A percentile compares a stretch with the other conserved stretches of the same genome.
phyloP scores from a whole-genome alignment of 257 asterid genomes.

The Phtheirospermum japonicum region DNA sequence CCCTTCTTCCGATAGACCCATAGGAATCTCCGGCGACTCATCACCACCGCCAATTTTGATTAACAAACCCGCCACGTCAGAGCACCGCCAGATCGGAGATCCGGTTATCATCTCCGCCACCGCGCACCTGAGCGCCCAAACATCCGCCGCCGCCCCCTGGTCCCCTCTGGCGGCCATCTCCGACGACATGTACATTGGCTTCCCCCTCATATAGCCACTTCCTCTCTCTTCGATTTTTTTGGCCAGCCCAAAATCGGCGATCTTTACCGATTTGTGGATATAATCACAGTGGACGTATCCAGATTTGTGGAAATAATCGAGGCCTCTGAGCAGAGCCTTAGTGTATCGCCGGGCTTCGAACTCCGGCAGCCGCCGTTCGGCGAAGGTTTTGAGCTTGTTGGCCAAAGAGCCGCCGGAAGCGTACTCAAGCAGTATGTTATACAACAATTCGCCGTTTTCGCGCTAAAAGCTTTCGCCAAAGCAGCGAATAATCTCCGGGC shows the following conservation, averaged over 20 bases:
- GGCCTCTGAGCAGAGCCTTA: slow-evolving; percentile 36
- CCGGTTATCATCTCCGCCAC: too few species aligned
- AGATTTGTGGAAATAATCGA: too few species aligned
- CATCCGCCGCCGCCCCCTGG: too few species aligned
- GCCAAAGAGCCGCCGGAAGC: slow-evolving; percentile 44
- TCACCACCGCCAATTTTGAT: too few species aligned
- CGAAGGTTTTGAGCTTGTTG: slow-evolving; percentile 24
- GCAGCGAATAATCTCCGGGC: slow-evolving; percentile 41
- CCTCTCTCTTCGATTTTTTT: slow-evolving; percentile 22
- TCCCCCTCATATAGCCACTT: slow-evolving; percentile 34
- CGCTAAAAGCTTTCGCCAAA: too few species aligned
- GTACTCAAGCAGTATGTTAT: too few species aligned
- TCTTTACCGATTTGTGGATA: slow-evolving; percentile 32
- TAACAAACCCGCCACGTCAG: too few species aligned
- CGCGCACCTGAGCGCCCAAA: too few species aligned
- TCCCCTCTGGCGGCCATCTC: too few species aligned
- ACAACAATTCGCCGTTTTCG: too few species aligned
- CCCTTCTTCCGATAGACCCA: slow-evolving; percentile 31
- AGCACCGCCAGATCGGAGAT: too few species aligned
- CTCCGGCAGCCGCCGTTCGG: slow-evolving; percentile 28
- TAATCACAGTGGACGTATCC: slow-evolving; percentile 52
- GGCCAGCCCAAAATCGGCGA: slow-evolving; percentile 53
- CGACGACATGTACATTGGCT: slow-evolving; percentile 34
- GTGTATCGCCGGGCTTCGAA: too few species aligned
- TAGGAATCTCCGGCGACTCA: slow-evolving; percentile 35